Evolutionary conservation across 768 basidiomycete genomes (phyloP).

Genomic region (Rhizopogon vesiculosus): DNA sequence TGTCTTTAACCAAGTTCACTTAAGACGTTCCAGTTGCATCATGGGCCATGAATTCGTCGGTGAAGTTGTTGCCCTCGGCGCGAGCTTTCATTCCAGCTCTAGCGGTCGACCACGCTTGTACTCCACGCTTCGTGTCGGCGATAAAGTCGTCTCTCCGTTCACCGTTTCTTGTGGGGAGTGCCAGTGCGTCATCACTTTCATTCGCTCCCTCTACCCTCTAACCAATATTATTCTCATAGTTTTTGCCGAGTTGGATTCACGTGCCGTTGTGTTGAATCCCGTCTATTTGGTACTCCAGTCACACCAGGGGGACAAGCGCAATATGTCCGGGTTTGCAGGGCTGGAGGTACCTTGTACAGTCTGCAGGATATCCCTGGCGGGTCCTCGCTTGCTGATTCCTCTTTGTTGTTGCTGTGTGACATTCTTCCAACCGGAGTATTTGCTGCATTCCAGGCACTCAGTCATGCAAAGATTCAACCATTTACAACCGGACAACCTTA

Average conservation of each 20-base stretch:
- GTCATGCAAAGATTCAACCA: constrained; percentile 66
- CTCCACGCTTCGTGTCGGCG: constrained; percentile 58
- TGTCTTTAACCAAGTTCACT: not conserved
- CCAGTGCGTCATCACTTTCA: constrained; percentile 45
- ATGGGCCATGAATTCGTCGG: constrained; percentile 81
- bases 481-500: constrained; percentile 56
- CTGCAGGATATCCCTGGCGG: constrained; percentile 46
- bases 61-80: constrained; percentile 62
- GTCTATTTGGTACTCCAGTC: constrained; percentile 60
- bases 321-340: constrained; percentile 73
- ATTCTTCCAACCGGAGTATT: constrained; percentile 80
- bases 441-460: constrained; percentile 65
- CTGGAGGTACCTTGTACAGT: constrained; percentile 73
- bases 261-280: constrained; percentile 56
- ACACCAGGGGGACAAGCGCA: constrained; percentile 78
- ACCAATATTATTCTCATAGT: constrained; percentile 28
- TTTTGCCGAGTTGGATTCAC: constrained; percentile 73
- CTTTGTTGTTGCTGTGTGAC: constrained; percentile 68
- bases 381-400: constrained; percentile 56
- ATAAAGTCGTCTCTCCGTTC: constrained; percentile 79
- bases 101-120: constrained; percentile 59
- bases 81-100: constrained; percentile 41
- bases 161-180: constrained; percentile 84
- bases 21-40: constrained; percentile 39
- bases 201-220: not conserved